Conservation (phyloP, 208 protist genomes). For the Lotmaria passim region DNA sequence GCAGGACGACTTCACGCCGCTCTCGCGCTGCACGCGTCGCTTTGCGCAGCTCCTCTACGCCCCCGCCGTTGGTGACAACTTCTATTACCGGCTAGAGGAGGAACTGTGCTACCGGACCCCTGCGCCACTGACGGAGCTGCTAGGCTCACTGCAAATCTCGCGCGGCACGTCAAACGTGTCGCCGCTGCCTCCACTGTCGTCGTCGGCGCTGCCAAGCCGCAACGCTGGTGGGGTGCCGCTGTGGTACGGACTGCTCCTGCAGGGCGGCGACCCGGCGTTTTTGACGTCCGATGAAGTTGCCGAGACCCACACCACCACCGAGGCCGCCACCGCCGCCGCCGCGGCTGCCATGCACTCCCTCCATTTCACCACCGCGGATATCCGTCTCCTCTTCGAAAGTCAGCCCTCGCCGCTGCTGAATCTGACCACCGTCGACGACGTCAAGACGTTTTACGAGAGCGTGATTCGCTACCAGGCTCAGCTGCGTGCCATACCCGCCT, state of each 20-base stretch:
- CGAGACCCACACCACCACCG: neutral
- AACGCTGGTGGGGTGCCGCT: slow-evolving; percentile 19
- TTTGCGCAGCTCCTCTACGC: slow-evolving; percentile 26
- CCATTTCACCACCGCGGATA: slow-evolving; percentile 8
- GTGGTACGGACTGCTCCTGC: slow-evolving; percentile 36
- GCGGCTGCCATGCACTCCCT: slow-evolving; percentile 1
- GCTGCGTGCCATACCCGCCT: slow-evolving; percentile 24
- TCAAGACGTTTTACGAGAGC: slow-evolving; percentile 17
- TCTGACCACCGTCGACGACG: slow-evolving; percentile 24
- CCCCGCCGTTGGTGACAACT: slow-evolving; percentile 24
- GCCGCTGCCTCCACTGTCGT: neutral
- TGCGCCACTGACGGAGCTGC: slow-evolving; percentile 28
- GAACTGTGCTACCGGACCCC: slow-evolving; percentile 30
- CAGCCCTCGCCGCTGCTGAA: slow-evolving; percentile 25
- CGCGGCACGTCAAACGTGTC: neutral
- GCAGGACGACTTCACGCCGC: slow-evolving; percentile 39
- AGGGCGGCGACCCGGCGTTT: slow-evolving; percentile 18
- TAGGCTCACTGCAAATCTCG: slow-evolving; percentile 13
- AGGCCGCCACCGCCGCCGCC: slow-evolving; percentile 7
- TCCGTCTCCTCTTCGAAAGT: slow-evolving; percentile 33
- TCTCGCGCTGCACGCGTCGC: slow-evolving; percentile 24
- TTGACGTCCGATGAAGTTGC: slow-evolving; percentile 4
- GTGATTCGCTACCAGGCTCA: slow-evolving; percentile 24
- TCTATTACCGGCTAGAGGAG: slow-evolving; percentile 27
- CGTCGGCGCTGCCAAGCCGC: slow-evolving; percentile 1